Evolutionary conservation across 2,329 filamentous ascomycete genomes (phyloP), one percentile per base, ranked within the genome.

Genomic region (Fusarium sp.): DNA sequence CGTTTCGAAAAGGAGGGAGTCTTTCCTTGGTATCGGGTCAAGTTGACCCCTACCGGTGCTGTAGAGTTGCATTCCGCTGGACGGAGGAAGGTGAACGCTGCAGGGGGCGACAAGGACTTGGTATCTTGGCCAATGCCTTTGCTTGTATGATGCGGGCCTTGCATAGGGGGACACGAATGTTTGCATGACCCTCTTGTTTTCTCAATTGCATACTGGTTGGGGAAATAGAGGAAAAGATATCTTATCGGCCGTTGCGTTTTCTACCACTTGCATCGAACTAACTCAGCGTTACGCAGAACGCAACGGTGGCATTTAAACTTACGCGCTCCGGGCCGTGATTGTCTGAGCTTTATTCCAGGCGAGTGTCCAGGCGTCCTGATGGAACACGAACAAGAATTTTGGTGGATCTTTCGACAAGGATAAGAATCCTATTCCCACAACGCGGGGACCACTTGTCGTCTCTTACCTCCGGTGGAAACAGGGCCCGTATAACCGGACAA

Each of bases 251-350:
- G 10, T 37, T 37, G 3, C 6, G 18, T 6, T n/a, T 37, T n/a
- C 6, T 7, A n/a, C 6, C 1, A 37, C 18, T n/a, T 37, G 34
- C 18, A 37, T 37, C 18, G 0, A n/a, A 37, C 18, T n/a, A n/a
- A 37, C 18, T n/a, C n/a, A n/a, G 34, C 34, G 34, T 37, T 37
- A 10, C 9, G 6, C 18, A 37, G 10, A 37, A 37, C 18, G 9
- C 10, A 55, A 57, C 51, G 25, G 44, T 24, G 18, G 46, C 41
- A 9, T 14, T 37, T 47, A 24, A 44, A 22, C 16, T 40, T 41
- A 27, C 54, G 67, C 55, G 67, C 55, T 52, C 51, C 54, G 63
- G 42, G n/a, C 54, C 67, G 63, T 47, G 13, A n/a, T 42, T 37
- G n/a, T 53, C 49, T 52, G 34, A 46, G 46, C 34, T n/a, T 42